Conservation (phyloP, 2,329 filamentous ascomycete species). For the Phaeomoniella chlamydospora region DNA sequence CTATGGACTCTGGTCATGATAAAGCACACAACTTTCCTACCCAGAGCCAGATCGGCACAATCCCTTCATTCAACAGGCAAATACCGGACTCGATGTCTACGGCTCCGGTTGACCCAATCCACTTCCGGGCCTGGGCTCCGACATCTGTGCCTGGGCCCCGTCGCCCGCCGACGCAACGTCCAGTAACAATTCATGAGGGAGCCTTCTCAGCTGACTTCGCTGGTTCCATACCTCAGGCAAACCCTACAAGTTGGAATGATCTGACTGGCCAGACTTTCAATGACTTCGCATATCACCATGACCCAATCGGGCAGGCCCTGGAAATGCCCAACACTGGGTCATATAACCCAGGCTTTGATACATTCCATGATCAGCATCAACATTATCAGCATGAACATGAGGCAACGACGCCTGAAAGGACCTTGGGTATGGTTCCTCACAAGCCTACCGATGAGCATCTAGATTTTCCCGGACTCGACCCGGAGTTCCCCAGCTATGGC, state of each 20-base stretch:
- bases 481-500: not conserved
- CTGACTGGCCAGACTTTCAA: not conserved
- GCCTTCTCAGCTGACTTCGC: not conserved
- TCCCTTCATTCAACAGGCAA: not conserved
- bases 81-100: not conserved
- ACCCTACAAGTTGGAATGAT: not conserved
- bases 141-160: not conserved
- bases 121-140: not conserved
- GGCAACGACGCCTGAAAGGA: not conserved
- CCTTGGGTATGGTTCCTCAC: not conserved
- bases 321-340: not conserved
- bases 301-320: not conserved
- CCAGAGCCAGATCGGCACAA: not conserved
- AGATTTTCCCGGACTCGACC: conserved; percentile 1
- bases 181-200: conserved; percentile 1
- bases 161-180: not conserved
- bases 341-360: not conserved
- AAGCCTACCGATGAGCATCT: conserved; percentile 1
- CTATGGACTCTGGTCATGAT: not conserved
- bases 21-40: not conserved
- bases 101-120: not conserved
- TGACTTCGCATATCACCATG: not conserved
- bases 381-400: too few relatives aligned
- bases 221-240: not conserved
- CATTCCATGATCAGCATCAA: not conserved